These are phyloP conservation scores for Glycine latifolia DNA, from an alignment of 306 rosid genomes.

Conservation along the genomic window DNA sequence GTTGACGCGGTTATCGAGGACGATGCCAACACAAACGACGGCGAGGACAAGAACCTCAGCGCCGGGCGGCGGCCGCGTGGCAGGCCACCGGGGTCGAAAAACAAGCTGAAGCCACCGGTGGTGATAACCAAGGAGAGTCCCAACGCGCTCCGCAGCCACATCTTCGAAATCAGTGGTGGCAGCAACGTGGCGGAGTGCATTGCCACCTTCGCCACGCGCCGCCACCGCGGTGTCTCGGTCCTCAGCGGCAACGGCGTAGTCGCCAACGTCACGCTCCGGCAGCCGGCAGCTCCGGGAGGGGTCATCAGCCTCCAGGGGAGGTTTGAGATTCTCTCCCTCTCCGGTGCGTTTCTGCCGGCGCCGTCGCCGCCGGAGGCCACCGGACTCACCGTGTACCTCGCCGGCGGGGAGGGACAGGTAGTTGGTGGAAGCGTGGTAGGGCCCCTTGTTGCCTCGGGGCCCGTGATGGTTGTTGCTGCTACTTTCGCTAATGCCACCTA, in stretches of 20 bases:
- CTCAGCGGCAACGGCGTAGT: conserved; percentile 80
- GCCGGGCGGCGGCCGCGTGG: conserved; percentile 75
- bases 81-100: conserved; percentile 85
- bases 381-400: conserved; percentile 68
- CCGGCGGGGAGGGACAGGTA: conserved; percentile 82
- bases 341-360: conserved; percentile 80
- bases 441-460: conserved; percentile 70
- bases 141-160: conserved; percentile 79
- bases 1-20: conserved; percentile 44
- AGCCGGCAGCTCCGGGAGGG: conserved; percentile 68
- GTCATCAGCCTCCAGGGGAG: conserved; percentile 68
- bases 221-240: conserved; percentile 87
- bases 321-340: conserved; percentile 75
- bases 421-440: conserved; percentile 83
- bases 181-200: conserved; percentile 70
- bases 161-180: conserved; percentile 76
- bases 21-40: conserved; percentile 49
- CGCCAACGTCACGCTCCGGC: conserved; percentile 72
- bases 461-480: conserved; percentile 80
- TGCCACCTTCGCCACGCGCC: conserved; percentile 65
- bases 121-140: conserved; percentile 74
- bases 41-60: background rate
- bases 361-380: conserved; percentile 83
- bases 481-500: conserved; percentile 81
- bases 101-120: conserved; percentile 80